Base-by-base conservation (phyloP, 2,329 filamentous ascomycete genomes). In the Zasmidium citrigriseum region DNA sequence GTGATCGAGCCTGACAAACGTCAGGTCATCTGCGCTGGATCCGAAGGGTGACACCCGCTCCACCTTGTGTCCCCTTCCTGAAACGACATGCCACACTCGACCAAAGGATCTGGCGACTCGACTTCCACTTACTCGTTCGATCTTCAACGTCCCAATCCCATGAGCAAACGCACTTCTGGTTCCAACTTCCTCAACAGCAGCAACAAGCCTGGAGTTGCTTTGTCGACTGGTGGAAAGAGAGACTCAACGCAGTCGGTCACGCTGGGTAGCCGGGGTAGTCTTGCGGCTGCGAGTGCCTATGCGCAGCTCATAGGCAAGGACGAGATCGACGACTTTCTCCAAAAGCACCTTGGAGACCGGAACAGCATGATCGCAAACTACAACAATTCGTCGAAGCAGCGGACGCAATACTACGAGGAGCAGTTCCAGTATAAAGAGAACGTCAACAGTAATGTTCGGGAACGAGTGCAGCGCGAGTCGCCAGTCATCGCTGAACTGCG, bases 401-500 rank as follows among this genome's bases (percentile, higher is more conserved):
- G 75, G 27, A 70, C 72, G 2, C 65, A 68, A 49, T 69, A 71
- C 52, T 73, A 70, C 51, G 72, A 75, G 34, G 70, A 73, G 34
- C 65, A 70, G 20, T 69, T 72, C 46, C 64, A 66, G 29, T 72
- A 72, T 63, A 72, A 70, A 52, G 68, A 70, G 20, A 68, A 62
- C 44, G 60, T 52, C 22, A 50, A 59, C 18, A 62, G 64, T 16
- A 62, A 55, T 18, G 61, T 65, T 27, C 74, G 76, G 53, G 78
- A 80, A 44, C 70, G 77, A 48, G 72, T 79, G 49, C 65, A 68
- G 38, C 75, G 76, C 55, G 77, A 80, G 62, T 76, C 77, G 10
- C 79, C 79, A 45, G 75, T 82, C 51, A 69, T 81, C 53, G 79
- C 77, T 4, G 72, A 81, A 63, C 64, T 82, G 56, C 73, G 75